Conservation (phyloP, 306 rosid genomes). For the Sophora flavescens region DNA sequence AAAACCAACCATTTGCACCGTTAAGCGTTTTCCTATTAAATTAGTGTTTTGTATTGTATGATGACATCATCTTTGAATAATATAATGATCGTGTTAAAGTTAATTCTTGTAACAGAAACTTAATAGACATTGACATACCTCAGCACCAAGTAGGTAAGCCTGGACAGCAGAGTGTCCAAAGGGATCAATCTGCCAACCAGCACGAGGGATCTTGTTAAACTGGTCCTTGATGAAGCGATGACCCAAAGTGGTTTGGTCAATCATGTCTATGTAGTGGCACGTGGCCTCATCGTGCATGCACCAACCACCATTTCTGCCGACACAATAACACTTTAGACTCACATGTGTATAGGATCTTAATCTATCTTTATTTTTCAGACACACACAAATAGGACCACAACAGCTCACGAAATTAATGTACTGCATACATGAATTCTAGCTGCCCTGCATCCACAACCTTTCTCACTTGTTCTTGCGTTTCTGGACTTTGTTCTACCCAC, state of each 20-base stretch:
- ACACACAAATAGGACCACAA: neutral
- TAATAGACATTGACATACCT: conserved; percentile 51
- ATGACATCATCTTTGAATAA: no score
- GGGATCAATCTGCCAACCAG: conserved; percentile 96
- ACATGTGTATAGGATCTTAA: neutral
- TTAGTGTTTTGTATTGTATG: no score
- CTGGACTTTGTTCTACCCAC: conserved; percentile 78
- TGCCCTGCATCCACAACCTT: conserved; percentile 71
- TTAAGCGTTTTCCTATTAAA: no score
- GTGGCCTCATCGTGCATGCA: conserved; percentile 99
- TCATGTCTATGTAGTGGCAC: conserved; percentile 87
- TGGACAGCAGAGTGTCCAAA: conserved; percentile 95
- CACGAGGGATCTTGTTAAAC: conserved; percentile 74
- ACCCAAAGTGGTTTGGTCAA: conserved; percentile 90
- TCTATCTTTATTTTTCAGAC: neutral
- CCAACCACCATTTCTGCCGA: conserved; percentile 92
- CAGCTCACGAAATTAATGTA: neutral
- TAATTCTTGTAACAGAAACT: neutral
- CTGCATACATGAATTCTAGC: conserved; percentile 75
- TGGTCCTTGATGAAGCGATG: conserved; percentile 69
- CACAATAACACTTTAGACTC: neutral
- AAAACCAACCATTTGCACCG: no score
- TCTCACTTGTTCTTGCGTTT: conserved; percentile 63
- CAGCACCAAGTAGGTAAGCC: conserved; percentile 80
- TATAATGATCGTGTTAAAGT: no score